These are phyloP conservation scores for Pseudozyma pruni DNA, from an alignment of 1,284 basidiomycete genomes.

Conservation along the genomic window DNA sequence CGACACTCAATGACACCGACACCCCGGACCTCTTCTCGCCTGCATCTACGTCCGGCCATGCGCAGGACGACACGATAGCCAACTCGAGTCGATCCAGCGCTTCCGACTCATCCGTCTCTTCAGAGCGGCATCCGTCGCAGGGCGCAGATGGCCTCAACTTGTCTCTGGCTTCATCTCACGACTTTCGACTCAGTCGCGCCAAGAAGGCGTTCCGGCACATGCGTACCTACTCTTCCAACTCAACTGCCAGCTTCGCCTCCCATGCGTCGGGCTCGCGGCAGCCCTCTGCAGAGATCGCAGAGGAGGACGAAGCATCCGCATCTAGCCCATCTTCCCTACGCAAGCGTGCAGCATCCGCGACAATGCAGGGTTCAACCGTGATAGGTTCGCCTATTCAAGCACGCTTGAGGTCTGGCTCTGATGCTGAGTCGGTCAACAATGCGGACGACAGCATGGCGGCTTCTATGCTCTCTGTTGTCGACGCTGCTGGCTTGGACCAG, in stretches of 20 bases:
- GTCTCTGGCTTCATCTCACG: constrained; percentile 19
- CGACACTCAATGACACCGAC: constrained; percentile 12
- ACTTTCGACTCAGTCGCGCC: constrained; percentile 27
- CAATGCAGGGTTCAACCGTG: constrained; percentile 13
- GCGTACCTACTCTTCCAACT: constrained; percentile 39
- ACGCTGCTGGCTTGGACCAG: constrained; percentile 38
- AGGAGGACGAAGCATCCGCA: constrained; percentile 24
- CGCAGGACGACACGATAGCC: background rate
- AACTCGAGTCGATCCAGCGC: constrained; percentile 8
- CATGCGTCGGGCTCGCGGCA: constrained; percentile 33
- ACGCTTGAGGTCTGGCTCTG: constrained; percentile 25
- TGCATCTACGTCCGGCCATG: constrained; percentile 3
- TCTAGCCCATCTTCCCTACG: constrained; percentile 8
- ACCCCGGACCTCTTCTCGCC: constrained; percentile 30
- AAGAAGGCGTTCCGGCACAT: constrained; percentile 41
- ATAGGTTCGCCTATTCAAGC: constrained; percentile 24
- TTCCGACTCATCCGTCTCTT: constrained; percentile 29
- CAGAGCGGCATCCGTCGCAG: constrained; percentile 22
- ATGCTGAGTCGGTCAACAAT: constrained; percentile 32
- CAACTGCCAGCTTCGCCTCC: constrained; percentile 35
- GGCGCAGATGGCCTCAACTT: constrained; percentile 15
- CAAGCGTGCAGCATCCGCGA: background rate
- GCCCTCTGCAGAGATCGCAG: constrained; percentile 32
- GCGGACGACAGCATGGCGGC: constrained; percentile 27
- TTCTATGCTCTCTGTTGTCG: constrained; percentile 44